A percentile compares a stretch with the other conserved stretches of the same genome.
Evolutionary conservation across 768 basidiomycete species (phyloP).

Genomic region (Boletus rubroflammeus): DNA sequence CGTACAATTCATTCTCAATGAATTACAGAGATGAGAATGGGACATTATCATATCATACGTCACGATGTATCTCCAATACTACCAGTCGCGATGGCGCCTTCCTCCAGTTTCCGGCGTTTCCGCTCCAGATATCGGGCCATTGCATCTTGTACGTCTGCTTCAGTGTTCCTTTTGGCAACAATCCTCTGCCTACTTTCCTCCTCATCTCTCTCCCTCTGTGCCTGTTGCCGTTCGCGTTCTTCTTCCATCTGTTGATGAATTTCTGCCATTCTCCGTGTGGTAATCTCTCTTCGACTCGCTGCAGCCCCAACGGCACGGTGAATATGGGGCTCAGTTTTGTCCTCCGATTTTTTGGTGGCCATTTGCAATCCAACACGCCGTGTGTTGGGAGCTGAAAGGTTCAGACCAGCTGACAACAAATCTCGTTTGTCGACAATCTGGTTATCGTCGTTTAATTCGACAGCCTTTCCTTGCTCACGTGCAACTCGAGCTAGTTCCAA

Average conservation of each 20-base stretch:
- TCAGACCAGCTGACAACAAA: constrained; percentile 86
- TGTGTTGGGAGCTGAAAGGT: constrained; percentile 81
- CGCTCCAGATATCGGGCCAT: constrained; percentile 71
- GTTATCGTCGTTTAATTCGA: constrained; percentile 96
- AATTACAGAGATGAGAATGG: background rate
- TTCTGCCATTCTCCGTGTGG: constrained; percentile 76
- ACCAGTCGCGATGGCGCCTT: constrained; percentile 8
- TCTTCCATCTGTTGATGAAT: constrained; percentile 76
- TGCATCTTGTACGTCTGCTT: constrained; percentile 69
- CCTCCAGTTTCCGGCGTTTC: constrained; percentile 74
- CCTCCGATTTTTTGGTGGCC: constrained; percentile 21
- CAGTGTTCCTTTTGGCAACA: constrained; percentile 72
- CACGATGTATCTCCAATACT: constrained; percentile 11
- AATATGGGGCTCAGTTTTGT: constrained; percentile 35
- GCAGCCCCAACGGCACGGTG: constrained; percentile 85
- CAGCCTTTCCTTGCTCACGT: constrained; percentile 69
- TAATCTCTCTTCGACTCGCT: constrained; percentile 76
- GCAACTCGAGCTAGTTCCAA: constrained; percentile 69
- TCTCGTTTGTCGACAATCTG: constrained; percentile 96
- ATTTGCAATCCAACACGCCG: constrained; percentile 55
- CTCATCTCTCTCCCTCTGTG: constrained; percentile 56
- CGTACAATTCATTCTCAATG: background rate
- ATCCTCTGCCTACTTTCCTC: constrained; percentile 62
- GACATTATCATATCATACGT: background rate
- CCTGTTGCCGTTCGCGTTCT: constrained; percentile 57